These are phyloP conservation scores for Trichoderma sp. DNA, from an alignment of 2,329 filamentous ascomycete species.

Conservation along the genomic window DNA sequence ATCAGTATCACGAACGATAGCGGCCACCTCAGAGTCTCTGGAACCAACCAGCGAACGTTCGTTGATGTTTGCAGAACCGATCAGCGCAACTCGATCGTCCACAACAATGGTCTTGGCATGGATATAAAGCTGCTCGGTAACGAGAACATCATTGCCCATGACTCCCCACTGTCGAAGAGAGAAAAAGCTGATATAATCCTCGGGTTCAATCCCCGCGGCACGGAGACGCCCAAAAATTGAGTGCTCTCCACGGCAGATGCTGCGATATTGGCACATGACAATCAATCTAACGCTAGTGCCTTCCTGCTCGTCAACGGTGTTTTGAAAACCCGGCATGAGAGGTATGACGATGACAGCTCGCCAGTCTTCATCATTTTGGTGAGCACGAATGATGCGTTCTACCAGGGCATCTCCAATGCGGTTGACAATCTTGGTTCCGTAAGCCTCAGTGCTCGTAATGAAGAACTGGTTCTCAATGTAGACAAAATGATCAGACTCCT, in stretches of 20 bases:
- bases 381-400: constrained; percentile 83
- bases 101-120: constrained; percentile 97
- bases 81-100: constrained; percentile 89
- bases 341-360: constrained; percentile 88
- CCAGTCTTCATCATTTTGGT: constrained; percentile 86
- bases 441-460: constrained; percentile 87
- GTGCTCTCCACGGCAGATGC: constrained; percentile 88
- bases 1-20: constrained; percentile 88
- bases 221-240: constrained; percentile 89
- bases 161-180: constrained; percentile 90
- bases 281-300: constrained; percentile 94
- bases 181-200: constrained; percentile 95
- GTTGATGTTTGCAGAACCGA: constrained; percentile 98
- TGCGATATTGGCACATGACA: constrained; percentile 95
- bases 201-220: constrained; percentile 81
- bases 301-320: constrained; percentile 90
- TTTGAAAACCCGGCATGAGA: constrained; percentile 97
- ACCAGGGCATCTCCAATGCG: constrained; percentile 93
- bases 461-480: constrained; percentile 99
- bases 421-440: constrained; percentile 87
- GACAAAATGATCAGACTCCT: constrained; percentile 93
- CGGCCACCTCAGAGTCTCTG: constrained; percentile 89
- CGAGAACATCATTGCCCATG: constrained; percentile 81
- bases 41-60: constrained; percentile 93
- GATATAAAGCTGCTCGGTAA: constrained; percentile 97